Percentiles rank a stretch among this genome's conserved stretches.
These are phyloP conservation scores for Coniochaeta hoffmannii DNA, from an alignment of 2,329 filamentous ascomycete genomes.

Conservation along the genomic window DNA sequence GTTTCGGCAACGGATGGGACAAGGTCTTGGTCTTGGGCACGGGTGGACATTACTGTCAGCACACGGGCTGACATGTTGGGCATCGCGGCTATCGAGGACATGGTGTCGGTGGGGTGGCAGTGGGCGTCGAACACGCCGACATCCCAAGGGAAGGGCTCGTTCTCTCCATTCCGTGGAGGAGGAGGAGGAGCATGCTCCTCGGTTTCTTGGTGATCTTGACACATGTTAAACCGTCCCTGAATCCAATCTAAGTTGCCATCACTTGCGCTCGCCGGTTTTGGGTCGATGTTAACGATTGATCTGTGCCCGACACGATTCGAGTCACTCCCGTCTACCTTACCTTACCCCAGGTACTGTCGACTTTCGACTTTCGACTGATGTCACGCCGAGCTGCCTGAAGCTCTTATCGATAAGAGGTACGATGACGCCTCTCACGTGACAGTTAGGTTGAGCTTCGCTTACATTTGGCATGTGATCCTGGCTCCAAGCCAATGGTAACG, in stretches of 20 bases:
- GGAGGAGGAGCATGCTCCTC: neutral
- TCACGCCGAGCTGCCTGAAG: neutral
- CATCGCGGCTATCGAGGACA: slow-evolving; percentile 52
- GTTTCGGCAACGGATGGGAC: slow-evolving; percentile 53
- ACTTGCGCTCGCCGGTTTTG: no score
- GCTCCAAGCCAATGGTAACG: neutral
- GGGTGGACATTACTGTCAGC: slow-evolving; percentile 71
- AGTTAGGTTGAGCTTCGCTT: no score
- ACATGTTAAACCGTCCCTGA: slow-evolving; percentile 3
- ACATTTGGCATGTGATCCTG: neutral
- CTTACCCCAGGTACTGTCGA: no score
- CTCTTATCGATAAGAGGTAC: no score
- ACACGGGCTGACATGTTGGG: slow-evolving; percentile 56
- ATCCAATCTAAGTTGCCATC: no score
- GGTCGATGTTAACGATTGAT: no score
- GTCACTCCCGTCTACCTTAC: no score
- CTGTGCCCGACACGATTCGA: no score
- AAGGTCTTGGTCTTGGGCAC: slow-evolving; percentile 66
- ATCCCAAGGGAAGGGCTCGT: slow-evolving; percentile 57
- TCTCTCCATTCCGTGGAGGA: neutral
- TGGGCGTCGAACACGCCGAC: slow-evolving; percentile 70
- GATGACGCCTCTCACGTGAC: no score
- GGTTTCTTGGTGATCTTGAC: neutral
- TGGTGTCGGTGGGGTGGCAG: slow-evolving; percentile 77
- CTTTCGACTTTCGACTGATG: no score